Evolutionary conservation across 208 protist genomes (phyloP).

Genomic region (Crithidia bombi): DNA sequence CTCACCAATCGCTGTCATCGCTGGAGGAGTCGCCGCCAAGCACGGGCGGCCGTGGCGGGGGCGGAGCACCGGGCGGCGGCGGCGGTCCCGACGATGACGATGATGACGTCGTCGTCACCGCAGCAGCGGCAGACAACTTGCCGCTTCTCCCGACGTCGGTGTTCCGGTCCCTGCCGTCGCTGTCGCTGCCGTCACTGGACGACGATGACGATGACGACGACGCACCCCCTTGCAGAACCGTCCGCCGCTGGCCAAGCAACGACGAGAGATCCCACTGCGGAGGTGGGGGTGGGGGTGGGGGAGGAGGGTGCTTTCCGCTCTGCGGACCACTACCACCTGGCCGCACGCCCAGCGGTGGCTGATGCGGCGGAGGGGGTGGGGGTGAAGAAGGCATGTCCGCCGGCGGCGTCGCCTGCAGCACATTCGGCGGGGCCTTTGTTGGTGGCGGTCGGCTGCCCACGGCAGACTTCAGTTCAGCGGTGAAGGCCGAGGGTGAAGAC

Average conservation of each 20-base stretch:
- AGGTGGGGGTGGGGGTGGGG: constrained; percentile 4
- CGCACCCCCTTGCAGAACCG: constrained; percentile 9
- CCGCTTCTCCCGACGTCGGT: background rate
- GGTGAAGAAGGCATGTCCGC: background rate
- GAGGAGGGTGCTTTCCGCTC: background rate
- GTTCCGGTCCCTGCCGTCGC: background rate
- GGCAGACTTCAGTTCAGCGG: constrained; percentile 1
- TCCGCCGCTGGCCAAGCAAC: constrained; percentile 16
- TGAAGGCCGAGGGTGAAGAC: background rate
- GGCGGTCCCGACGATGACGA: background rate
- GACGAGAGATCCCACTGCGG: constrained; percentile 15
- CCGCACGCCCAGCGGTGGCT: constrained; percentile 9
- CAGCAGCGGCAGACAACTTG: background rate
- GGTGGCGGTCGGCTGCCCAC: constrained; percentile 13
- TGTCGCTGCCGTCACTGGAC: constrained; percentile 22
- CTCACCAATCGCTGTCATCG: constrained; percentile 26
- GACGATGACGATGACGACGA: too few species aligned
- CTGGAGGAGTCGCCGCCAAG: constrained; percentile 1
- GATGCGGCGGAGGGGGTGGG: background rate
- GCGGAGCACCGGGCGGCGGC: background rate
- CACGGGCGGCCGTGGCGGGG: constrained; percentile 10
- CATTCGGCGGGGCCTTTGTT: constrained; percentile 19
- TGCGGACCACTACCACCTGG: background rate
- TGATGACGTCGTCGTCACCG: background rate
- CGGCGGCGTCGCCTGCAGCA: background rate